phyloP scores from a whole-genome alignment of 202 grass and related monocot genomes.

The Cymbopogon flexuosus region DNA sequence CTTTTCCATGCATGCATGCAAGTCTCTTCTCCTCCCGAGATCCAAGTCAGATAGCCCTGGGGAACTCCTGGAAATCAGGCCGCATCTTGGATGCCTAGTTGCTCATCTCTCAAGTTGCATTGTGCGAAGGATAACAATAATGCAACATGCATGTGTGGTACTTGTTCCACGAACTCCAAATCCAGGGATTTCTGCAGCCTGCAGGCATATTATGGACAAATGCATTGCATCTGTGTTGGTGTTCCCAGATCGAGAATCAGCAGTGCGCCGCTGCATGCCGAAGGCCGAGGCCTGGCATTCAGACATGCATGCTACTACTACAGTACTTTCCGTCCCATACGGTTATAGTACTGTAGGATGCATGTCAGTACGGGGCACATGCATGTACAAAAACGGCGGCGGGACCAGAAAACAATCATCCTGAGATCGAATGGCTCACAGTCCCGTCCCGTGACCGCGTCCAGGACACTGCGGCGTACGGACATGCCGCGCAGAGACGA shows the following conservation, averaged over 20 bases:
- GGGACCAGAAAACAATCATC: not conserved
- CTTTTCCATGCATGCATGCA: not conserved
- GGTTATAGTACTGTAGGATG: not conserved
- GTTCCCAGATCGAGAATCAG: not conserved
- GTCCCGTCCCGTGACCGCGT: not conserved
- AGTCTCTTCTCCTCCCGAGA: not conserved
- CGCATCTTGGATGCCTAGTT: not conserved
- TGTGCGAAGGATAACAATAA: not conserved
- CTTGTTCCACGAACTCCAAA: not conserved
- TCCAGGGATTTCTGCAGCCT: not conserved
- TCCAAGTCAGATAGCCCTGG: not conserved
- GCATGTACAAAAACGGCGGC: too few relatives aligned
- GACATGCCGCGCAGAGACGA: not conserved
- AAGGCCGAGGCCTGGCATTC: not conserved
- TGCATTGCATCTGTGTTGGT: not conserved
- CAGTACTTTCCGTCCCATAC: too few relatives aligned
- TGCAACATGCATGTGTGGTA: not conserved
- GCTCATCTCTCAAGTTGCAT: not conserved
- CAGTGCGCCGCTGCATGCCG: not conserved
- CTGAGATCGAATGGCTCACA: not conserved
- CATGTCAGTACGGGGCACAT: too few relatives aligned
- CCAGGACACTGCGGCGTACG: constrained; percentile 17
- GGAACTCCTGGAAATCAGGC: not conserved
- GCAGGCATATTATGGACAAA: too few relatives aligned
- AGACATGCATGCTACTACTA: too few relatives aligned